A percentile compares a stretch with the other conserved stretches of the same genome.
Evolutionary conservation across 805 yeast genomes (phyloP).

Genomic region (Suhomyces sp.): DNA sequence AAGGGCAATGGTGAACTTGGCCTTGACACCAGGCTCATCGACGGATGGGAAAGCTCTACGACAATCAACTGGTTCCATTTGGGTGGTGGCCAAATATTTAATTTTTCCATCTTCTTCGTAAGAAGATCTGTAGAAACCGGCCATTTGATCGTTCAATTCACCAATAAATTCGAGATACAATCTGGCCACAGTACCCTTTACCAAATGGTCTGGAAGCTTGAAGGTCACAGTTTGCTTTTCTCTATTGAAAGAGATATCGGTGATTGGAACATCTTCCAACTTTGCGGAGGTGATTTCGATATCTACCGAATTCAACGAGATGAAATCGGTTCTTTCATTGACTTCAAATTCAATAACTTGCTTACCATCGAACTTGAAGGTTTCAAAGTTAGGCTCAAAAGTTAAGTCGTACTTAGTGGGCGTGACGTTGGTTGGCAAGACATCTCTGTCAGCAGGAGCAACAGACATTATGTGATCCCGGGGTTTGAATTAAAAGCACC

Average conservation of each 20-base stretch:
- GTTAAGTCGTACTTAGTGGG: constrained; percentile 42
- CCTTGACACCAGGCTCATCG: constrained; percentile 81
- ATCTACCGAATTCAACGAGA: constrained; percentile 63
- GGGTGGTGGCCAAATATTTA: constrained; percentile 77
- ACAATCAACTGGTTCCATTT: constrained; percentile 85
- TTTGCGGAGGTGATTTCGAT: constrained; percentile 56
- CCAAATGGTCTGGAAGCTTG: constrained; percentile 32
- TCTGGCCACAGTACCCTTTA: constrained; percentile 39
- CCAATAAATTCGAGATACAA: constrained; percentile 59
- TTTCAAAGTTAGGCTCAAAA: constrained; percentile 47
- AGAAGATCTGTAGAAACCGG: constrained; percentile 75
- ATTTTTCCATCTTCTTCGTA: constrained; percentile 62
- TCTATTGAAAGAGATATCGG: constrained; percentile 28
- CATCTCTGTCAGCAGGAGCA: constrained; percentile 39
- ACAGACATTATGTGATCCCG: no score
- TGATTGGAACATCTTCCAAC: constrained; percentile 26
- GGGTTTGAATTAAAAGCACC: no score
- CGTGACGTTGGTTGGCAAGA: constrained; percentile 43
- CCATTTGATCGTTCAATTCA: constrained; percentile 72
- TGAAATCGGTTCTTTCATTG: constrained; percentile 43
- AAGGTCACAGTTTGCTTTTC: constrained; percentile 44
- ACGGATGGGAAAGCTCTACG: constrained; percentile 85
- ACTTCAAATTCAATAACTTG: constrained; percentile 56
- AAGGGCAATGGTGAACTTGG: constrained; percentile 64
- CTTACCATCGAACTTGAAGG: constrained; percentile 58